Conservation (phyloP, 1,139 yeast genomes). For the Sugiyamaella castrensis region DNA sequence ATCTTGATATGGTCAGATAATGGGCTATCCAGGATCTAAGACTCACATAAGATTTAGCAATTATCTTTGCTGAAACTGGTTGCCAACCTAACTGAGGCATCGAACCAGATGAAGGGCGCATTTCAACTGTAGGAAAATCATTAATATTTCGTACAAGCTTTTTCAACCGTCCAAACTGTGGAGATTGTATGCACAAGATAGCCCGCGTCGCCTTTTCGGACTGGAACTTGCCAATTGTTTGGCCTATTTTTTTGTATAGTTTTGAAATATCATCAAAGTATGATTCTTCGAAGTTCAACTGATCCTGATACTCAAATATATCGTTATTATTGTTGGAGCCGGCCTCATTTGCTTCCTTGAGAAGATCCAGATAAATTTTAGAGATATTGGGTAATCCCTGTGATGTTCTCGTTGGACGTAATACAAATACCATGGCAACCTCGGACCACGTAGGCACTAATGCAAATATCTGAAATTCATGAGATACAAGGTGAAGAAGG, state of each 20-base stretch:
- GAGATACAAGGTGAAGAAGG: slow-evolving; percentile 67
- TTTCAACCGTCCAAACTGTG: slow-evolving; percentile 45
- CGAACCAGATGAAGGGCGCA: slow-evolving; percentile 50
- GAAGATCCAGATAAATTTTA: slow-evolving; percentile 54
- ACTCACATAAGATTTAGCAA: slow-evolving; percentile 68
- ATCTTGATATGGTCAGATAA: slow-evolving; percentile 61
- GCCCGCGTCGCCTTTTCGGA: slow-evolving; percentile 70
- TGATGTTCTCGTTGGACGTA: slow-evolving; percentile 68
- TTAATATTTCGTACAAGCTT: slow-evolving; percentile 33
- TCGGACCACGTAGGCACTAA: slow-evolving; percentile 67
- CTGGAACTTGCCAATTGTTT: slow-evolving; percentile 53
- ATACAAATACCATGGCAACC: slow-evolving; percentile 52
- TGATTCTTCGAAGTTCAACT: slow-evolving; percentile 20
- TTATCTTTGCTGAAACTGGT: slow-evolving; percentile 58
- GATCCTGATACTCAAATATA: slow-evolving; percentile 34
- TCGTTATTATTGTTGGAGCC: slow-evolving; percentile 4
- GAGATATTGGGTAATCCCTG: slow-evolving; percentile 61
- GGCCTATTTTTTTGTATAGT: slow-evolving; percentile 34
- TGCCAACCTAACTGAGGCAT: slow-evolving; percentile 92
- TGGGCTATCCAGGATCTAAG: slow-evolving; percentile 73
- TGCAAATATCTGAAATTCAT: slow-evolving; percentile 72
- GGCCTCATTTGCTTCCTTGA: slow-evolving; percentile 40
- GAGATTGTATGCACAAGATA: slow-evolving; percentile 70
- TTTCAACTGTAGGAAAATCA: slow-evolving; percentile 60
- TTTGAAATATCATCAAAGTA: slow-evolving; percentile 18